Evolutionary conservation across 2,329 filamentous ascomycete species (phyloP).

Genomic region (Xylaria sp.): DNA sequence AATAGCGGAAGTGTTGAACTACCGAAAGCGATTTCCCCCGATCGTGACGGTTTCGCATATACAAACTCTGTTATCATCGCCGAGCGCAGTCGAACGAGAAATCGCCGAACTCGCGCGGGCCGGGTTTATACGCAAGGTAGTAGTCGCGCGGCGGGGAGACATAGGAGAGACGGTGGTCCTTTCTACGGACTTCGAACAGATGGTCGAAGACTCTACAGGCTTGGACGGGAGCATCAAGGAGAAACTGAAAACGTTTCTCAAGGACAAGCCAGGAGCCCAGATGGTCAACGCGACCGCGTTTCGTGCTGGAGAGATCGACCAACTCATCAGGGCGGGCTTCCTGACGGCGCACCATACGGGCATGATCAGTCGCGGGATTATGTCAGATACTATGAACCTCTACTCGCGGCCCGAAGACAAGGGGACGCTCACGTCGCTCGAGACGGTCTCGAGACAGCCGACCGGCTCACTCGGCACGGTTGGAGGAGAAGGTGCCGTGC

Average conservation of each 20-base stretch:
- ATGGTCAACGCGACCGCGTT: constrained; percentile 41
- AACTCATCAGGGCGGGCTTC: constrained; percentile 68
- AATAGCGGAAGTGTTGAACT: constrained; percentile 65
- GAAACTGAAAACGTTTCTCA: constrained; percentile 56
- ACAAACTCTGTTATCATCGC: constrained; percentile 62
- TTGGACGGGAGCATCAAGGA: constrained; percentile 49
- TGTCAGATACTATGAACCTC: constrained; percentile 41
- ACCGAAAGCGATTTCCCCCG: constrained; percentile 60
- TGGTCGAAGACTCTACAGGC: constrained; percentile 42
- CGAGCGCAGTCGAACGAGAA: constrained; percentile 69
- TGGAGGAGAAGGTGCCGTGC: constrained; percentile 67
- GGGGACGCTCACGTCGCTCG: constrained; percentile 61
- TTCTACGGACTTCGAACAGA: constrained; percentile 55
- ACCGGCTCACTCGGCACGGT: constrained; percentile 71
- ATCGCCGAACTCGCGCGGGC: constrained; percentile 61
- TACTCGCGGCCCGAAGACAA: constrained; percentile 55
- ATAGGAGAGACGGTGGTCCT: constrained; percentile 68
- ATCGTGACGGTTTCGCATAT: constrained; percentile 69
- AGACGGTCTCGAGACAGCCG: constrained; percentile 64
- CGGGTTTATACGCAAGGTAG: constrained; percentile 63
- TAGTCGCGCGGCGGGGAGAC: constrained; percentile 62
- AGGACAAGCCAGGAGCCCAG: constrained; percentile 50
- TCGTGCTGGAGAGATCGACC: constrained; percentile 37
- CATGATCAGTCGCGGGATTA: constrained; percentile 37
- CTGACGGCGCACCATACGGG: constrained; percentile 55